phyloP scores from a whole-genome alignment of 164 flowering plant species.

The Chimonanthus salicifolius region DNA sequence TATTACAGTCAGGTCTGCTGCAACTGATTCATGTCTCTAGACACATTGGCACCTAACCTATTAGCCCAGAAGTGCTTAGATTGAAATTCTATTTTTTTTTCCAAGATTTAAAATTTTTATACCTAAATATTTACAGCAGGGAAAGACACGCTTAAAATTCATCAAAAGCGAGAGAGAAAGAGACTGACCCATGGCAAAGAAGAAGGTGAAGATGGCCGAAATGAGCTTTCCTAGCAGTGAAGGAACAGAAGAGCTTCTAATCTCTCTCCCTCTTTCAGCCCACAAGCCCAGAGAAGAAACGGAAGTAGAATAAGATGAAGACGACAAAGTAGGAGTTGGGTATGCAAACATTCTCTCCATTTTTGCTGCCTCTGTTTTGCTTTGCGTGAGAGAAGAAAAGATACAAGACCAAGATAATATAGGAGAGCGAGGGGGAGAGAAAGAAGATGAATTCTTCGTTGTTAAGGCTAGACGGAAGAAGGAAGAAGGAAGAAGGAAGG shows the following conservation, averaged over 20 bases:
- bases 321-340: constrained; percentile 33
- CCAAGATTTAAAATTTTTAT: not conserved
- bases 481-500: not conserved
- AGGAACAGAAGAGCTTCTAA: constrained; percentile 41
- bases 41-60: too few relatives aligned
- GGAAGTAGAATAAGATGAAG: constrained; percentile 6
- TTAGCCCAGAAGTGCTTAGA: not conserved
- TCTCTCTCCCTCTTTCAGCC: constrained; percentile 29
- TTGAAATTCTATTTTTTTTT: not conserved
- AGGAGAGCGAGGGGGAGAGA: not conserved
- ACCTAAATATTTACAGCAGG: too few relatives aligned
- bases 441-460: constrained; percentile 22
- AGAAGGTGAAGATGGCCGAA: constrained; percentile 75
- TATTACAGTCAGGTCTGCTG: not conserved
- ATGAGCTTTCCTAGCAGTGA: constrained; percentile 59
- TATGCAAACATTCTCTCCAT: constrained; percentile 53
- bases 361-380: not conserved
- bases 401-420: not conserved
- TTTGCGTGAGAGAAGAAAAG: not conserved
- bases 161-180: not conserved
- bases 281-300: constrained; percentile 23
- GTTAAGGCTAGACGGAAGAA: constrained; percentile 22
- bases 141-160: not conserved
- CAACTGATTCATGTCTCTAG: not conserved
- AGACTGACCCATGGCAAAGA: constrained; percentile 68